Evolutionary conservation across 306 rosid species (phyloP).

Genomic region (Notholithocarpus densiflorus): DNA sequence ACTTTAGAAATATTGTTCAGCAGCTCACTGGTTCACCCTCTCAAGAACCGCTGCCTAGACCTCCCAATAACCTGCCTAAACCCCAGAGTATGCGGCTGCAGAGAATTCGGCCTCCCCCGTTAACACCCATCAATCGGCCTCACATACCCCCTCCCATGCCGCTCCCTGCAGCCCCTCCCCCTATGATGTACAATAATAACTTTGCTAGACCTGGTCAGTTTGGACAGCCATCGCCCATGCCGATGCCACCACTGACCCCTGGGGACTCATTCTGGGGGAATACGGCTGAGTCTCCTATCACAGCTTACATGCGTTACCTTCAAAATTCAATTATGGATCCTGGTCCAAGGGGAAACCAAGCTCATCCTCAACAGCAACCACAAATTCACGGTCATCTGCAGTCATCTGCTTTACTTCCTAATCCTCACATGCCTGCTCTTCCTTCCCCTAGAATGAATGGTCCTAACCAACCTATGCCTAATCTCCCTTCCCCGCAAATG

Average conservation of each 20-base stretch:
- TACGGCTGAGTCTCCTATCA: conserved; percentile 80
- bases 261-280: conserved; percentile 56
- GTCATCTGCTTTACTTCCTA: conserved; percentile 61
- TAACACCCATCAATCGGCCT: conserved; percentile 66
- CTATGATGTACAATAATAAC: conserved; percentile 47
- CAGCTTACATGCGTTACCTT: conserved; percentile 93
- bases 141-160: conserved; percentile 47
- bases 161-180: conserved; percentile 48
- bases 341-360: conserved; percentile 46
- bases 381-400: conserved; percentile 35
- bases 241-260: conserved; percentile 37
- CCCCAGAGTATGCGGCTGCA: conserved; percentile 86
- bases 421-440: conserved; percentile 39
- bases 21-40: conserved; percentile 96
- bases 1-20: conserved; percentile 88
- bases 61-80: conserved; percentile 66
- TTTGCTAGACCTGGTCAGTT: conserved; percentile 55
- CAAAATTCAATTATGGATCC: conserved; percentile 70
- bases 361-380: conserved; percentile 40
- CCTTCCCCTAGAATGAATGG: conserved; percentile 57
- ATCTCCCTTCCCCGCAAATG: conserved; percentile 45
- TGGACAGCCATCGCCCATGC: conserved; percentile 55
- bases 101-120: conserved; percentile 89
- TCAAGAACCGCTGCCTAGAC: conserved; percentile 71
- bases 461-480: conserved; percentile 36